Conservation (phyloP, 371 early-diverging fungal genomes). For the Mucor irregularis region DNA sequence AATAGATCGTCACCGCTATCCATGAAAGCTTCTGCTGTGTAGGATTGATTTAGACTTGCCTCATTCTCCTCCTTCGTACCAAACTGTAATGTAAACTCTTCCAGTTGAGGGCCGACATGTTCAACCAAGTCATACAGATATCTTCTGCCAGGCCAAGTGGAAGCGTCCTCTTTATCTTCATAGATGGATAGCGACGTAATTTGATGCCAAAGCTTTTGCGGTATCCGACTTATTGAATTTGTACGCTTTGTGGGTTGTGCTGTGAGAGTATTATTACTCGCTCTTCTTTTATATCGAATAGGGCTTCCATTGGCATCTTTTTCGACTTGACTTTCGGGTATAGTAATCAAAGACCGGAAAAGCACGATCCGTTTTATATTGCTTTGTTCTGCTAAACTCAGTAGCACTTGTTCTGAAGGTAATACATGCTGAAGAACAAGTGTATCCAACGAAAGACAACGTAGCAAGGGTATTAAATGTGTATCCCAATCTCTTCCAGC, state of each 20-base stretch:
- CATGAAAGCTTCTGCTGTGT: background rate
- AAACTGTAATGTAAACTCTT: constrained; percentile 17
- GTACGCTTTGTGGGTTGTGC: no score
- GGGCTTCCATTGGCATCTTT: background rate
- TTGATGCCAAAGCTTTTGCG: constrained; percentile 11
- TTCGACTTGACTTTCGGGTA: constrained; percentile 2
- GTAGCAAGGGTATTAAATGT: constrained; percentile 9
- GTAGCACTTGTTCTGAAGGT: constrained; percentile 19
- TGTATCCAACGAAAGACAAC: constrained; percentile 3
- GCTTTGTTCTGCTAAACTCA: background rate
- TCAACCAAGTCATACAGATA: constrained; percentile 14
- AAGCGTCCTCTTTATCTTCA: constrained; percentile 22
- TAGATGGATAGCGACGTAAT: constrained; percentile 13
- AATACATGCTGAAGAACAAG: constrained; percentile 22
- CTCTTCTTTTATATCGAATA: no score
- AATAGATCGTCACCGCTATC: no score
- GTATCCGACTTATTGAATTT: constrained; percentile 11
- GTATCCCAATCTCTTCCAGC: constrained; percentile 30
- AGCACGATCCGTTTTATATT: constrained; percentile 2
- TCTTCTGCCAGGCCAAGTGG: background rate
- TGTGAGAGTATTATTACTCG: no score
- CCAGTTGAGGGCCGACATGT: constrained; percentile 4
- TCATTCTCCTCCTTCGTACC: constrained; percentile 16
- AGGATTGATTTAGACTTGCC: background rate
- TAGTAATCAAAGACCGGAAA: constrained; percentile 5